A percentile compares a stretch with the other conserved stretches of the same genome.
phyloP scores from a whole-genome alignment of 495 filamentous ascomycete species.

The Penicillium argentinense region DNA sequence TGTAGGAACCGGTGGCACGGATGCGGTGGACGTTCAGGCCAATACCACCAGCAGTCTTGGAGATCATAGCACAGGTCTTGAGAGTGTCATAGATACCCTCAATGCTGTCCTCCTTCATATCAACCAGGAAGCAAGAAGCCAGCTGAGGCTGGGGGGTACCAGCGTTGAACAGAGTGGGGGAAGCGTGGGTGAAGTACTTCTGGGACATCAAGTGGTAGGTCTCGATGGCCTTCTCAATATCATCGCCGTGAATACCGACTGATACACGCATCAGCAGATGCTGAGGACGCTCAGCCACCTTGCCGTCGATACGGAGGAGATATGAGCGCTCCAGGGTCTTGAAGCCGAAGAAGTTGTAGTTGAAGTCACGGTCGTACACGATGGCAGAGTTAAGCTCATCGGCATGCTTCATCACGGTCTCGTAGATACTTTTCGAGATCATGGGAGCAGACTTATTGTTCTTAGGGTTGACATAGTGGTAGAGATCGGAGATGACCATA shows the following conservation, averaged over 20 bases:
- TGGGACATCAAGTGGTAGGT: conserved; percentile 98
- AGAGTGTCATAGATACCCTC: conserved; percentile 98
- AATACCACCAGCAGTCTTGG: conserved; percentile 97
- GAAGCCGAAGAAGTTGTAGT: conserved; percentile 99
- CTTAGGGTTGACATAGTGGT: conserved; percentile 95
- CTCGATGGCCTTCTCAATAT: conserved; percentile 91
- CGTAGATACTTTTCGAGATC: conserved; percentile 86
- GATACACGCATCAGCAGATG: conserved; percentile 99
- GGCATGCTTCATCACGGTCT: conserved; percentile 89
- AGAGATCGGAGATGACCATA: conserved; percentile 86
- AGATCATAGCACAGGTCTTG: conserved; percentile 99
- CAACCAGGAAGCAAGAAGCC: conserved; percentile 95
- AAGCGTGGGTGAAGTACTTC: conserved; percentile 97
- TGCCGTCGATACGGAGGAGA: conserved; percentile 85
- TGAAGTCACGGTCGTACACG: conserved; percentile 98
- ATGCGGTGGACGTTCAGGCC: conserved; percentile 95
- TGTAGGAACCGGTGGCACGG: conserved; percentile 94
- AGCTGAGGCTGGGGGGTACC: conserved; percentile 92
- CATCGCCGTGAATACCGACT: conserved; percentile 92
- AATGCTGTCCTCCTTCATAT: conserved; percentile 99
- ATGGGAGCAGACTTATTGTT: conserved; percentile 82
- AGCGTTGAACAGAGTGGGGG: conserved; percentile 96
- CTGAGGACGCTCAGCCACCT: conserved; percentile 93
- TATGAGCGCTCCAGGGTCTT: conserved; percentile 99
- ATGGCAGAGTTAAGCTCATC: conserved; percentile 98